Conservation (phyloP, 2,329 filamentous ascomycete genomes). For the Pseudogymnoascus sp. region DNA sequence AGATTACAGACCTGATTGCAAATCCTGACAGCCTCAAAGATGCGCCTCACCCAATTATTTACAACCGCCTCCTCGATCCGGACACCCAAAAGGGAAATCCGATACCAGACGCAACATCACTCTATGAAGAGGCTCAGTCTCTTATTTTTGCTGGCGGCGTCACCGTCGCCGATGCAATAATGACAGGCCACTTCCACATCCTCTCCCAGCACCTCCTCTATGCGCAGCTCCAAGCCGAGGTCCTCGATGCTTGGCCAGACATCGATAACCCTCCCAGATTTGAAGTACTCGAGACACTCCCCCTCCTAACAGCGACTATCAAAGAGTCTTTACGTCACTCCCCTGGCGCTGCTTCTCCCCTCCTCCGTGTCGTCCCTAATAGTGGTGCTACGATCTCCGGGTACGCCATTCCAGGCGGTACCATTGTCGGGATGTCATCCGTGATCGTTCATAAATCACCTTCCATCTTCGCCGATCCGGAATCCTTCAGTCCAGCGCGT, state of each 20-base stretch:
- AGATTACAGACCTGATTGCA: constrained; percentile 20
- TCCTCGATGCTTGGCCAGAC: constrained; percentile 29
- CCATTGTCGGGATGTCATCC: constrained; percentile 23
- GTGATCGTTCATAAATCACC: constrained; percentile 14
- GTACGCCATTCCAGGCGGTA: constrained; percentile 11
- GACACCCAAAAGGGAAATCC: constrained; percentile 21
- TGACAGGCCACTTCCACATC: constrained; percentile 32
- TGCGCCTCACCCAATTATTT: constrained; percentile 26
- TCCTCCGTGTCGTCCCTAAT: constrained; percentile 18
- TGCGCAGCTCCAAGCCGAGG: constrained; percentile 30
- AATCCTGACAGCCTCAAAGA: constrained; percentile 22
- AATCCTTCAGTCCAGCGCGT: constrained; percentile 32
- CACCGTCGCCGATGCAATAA: constrained; percentile 33
- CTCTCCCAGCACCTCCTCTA: constrained; percentile 26
- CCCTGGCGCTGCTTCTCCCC: background rate
- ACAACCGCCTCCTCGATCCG: constrained; percentile 24
- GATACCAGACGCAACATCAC: constrained; percentile 14
- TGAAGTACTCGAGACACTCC: constrained; percentile 29
- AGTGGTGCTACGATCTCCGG: constrained; percentile 15
- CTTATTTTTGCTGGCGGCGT: constrained; percentile 38
- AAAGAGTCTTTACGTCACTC: background rate
- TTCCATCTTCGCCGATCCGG: constrained; percentile 29
- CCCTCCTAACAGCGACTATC: background rate
- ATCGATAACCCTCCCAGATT: constrained; percentile 23
- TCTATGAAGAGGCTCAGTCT: constrained; percentile 36